These are phyloP conservation scores for Epichloe elymi DNA, from an alignment of 2,329 filamentous ascomycete genomes.

Conservation along the genomic window DNA sequence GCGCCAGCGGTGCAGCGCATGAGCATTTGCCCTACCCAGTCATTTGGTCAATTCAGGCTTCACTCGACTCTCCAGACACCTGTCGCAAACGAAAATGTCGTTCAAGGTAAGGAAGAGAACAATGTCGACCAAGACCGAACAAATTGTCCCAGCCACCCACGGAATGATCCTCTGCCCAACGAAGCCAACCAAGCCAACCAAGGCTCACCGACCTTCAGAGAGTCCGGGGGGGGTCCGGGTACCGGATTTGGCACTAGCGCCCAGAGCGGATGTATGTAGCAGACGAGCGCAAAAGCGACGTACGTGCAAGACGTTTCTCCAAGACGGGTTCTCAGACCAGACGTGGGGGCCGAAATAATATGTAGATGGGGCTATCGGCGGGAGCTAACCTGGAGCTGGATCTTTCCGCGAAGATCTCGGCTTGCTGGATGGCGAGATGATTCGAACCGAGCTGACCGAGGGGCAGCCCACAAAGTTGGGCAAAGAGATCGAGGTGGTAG, in stretches of 20 bases:
- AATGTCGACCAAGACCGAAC: not conserved
- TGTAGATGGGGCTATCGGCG: not conserved
- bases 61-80: not conserved
- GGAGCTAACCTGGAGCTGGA: slow-evolving; percentile 1
- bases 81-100: not conserved
- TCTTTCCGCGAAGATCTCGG: not conserved
- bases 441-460: slow-evolving; percentile 1
- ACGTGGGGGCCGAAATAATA: not conserved
- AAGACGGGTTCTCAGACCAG: not conserved
- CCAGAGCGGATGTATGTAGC: too few species aligned
- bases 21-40: not conserved
- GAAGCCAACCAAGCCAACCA: not conserved
- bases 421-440: not conserved
- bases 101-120: not conserved
- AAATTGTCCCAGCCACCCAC: slow-evolving; percentile 1
- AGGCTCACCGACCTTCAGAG: slow-evolving; percentile 5
- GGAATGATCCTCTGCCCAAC: not conserved
- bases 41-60: slow-evolving; percentile 1
- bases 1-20: slow-evolving; percentile 1
- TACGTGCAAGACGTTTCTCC: not conserved
- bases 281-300: not conserved
- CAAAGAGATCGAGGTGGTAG: not conserved
- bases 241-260: slow-evolving; percentile 5
- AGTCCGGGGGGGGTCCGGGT: not conserved
- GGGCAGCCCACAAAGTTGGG: not conserved